Evolutionary conservation across 2,329 filamentous ascomycete species (phyloP).

Genomic region (Fusarium pseudoanthophilum): DNA sequence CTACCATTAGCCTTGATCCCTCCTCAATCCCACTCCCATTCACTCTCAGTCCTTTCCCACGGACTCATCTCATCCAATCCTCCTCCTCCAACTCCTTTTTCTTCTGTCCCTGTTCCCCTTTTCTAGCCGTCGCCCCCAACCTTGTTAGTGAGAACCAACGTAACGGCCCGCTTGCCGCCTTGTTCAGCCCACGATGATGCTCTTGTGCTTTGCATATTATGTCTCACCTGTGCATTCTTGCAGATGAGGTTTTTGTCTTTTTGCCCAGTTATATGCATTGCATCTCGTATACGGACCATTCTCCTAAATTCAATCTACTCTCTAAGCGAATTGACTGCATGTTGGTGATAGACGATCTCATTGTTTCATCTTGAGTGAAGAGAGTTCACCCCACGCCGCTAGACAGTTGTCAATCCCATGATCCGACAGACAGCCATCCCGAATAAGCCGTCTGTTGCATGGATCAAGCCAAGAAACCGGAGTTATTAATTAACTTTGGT

Average conservation of each 20-base stretch:
- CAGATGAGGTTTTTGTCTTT: background rate
- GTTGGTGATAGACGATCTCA: background rate
- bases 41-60: slow-evolving; percentile 6
- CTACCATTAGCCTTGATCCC: slow-evolving; percentile 35
- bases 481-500: slow-evolving; percentile 13
- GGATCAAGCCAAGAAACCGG: slow-evolving; percentile 16
- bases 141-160: slow-evolving; percentile 4
- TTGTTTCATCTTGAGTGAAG: slow-evolving; percentile 12
- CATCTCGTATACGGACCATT: background rate
- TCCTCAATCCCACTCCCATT: background rate
- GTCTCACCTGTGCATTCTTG: slow-evolving; percentile 2
- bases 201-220: slow-evolving; percentile 9
- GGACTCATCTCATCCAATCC: slow-evolving; percentile 27
- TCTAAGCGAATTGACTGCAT: background rate
- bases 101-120: slow-evolving; percentile 7
- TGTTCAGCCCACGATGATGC: slow-evolving; percentile 15
- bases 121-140: slow-evolving; percentile 7
- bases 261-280: background rate
- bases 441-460: background rate
- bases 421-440: slow-evolving; percentile 26
- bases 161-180: slow-evolving; percentile 18
- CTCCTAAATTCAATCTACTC: background rate
- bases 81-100: slow-evolving; percentile 15
- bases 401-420: slow-evolving; percentile 38
- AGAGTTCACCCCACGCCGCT: slow-evolving; percentile 19